phyloP scores from a whole-genome alignment of 2,329 filamentous ascomycete species.

The Penicillium sp. region DNA sequence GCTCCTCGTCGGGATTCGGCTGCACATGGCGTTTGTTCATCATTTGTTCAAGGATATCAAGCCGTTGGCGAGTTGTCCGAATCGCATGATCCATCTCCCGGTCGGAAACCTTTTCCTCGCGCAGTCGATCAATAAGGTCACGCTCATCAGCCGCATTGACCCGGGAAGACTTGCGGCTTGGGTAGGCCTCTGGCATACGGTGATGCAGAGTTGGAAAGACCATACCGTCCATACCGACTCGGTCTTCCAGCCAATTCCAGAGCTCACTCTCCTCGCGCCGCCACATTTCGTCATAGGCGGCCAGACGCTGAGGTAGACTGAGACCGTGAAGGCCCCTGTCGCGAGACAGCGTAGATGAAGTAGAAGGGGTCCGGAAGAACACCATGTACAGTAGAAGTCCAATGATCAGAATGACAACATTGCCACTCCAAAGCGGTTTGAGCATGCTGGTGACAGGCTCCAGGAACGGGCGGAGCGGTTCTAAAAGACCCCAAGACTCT shows the following conservation, averaged over 20 bases:
- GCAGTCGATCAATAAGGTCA: slow-evolving; percentile 54
- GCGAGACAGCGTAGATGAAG: slow-evolving; percentile 33
- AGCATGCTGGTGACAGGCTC: slow-evolving; percentile 67
- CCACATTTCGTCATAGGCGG: slow-evolving; percentile 93
- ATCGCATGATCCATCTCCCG: slow-evolving; percentile 76
- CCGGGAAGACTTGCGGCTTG: slow-evolving; percentile 43
- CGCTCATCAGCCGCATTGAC: slow-evolving; percentile 33
- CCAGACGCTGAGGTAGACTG: slow-evolving; percentile 60
- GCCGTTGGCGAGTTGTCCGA: slow-evolving; percentile 75
- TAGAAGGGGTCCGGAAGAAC: slow-evolving; percentile 58
- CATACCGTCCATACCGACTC: slow-evolving; percentile 65
- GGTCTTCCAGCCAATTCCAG: slow-evolving; percentile 90
- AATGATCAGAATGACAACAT: slow-evolving; percentile 71
- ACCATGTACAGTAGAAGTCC: slow-evolving; percentile 67
- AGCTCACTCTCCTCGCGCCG: slow-evolving; percentile 77
- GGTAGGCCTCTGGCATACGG: slow-evolving; percentile 29
- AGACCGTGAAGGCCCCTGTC: slow-evolving; percentile 40
- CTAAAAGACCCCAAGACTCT: slow-evolving; percentile 72
- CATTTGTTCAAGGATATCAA: slow-evolving; percentile 70
- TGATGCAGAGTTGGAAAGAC: slow-evolving; percentile 34
- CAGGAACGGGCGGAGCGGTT: slow-evolving; percentile 66
- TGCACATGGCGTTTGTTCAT: slow-evolving; percentile 55
- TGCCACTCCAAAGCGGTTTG: slow-evolving; percentile 66
- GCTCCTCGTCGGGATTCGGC: slow-evolving; percentile 14
- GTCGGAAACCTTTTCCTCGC: slow-evolving; percentile 66